phyloP scores from a whole-genome alignment of 352 stramenopile species.

The Lagenidium sp. region DNA sequence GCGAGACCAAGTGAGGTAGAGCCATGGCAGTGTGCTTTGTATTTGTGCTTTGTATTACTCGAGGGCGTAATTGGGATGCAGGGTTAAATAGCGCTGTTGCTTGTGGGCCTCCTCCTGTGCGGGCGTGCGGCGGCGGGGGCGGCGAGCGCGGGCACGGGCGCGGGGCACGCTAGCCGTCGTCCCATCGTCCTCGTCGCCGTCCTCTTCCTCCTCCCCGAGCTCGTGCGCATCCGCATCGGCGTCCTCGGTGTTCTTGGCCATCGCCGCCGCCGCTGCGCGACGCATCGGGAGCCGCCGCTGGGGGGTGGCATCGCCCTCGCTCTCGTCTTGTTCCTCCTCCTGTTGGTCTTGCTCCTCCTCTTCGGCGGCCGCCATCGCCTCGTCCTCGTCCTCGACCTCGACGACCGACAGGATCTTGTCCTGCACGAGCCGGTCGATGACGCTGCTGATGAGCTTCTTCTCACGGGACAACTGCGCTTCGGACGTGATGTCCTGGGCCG shows the following conservation, averaged over 20 bases:
- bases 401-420: conserved; percentile 73
- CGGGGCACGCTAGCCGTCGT: neutral
- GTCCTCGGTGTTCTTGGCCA: conserved; percentile 11
- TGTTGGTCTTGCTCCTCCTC: conserved; percentile 14
- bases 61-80: conserved; percentile 76
- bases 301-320: neutral
- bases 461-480: conserved; percentile 67
- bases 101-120: neutral
- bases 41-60: no score
- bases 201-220: neutral
- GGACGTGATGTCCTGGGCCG: conserved; percentile 78
- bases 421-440: conserved; percentile 73
- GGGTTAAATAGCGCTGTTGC: conserved; percentile 39
- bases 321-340: conserved; percentile 6
- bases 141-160: neutral
- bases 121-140: neutral
- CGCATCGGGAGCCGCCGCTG: no score
- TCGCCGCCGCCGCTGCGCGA: neutral
- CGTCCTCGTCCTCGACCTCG: conserved; percentile 49
- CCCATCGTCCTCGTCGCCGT: neutral
- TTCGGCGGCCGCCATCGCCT: conserved; percentile 11
- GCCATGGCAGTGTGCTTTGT: neutral
- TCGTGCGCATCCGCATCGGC: neutral
- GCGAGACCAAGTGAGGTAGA: neutral
- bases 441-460: conserved; percentile 76